Percentiles rank a stretch among this genome's conserved stretches.
phyloP scores from a whole-genome alignment of 192 early-diverging fungal species.

The Bifiguratus adelaidae region DNA sequence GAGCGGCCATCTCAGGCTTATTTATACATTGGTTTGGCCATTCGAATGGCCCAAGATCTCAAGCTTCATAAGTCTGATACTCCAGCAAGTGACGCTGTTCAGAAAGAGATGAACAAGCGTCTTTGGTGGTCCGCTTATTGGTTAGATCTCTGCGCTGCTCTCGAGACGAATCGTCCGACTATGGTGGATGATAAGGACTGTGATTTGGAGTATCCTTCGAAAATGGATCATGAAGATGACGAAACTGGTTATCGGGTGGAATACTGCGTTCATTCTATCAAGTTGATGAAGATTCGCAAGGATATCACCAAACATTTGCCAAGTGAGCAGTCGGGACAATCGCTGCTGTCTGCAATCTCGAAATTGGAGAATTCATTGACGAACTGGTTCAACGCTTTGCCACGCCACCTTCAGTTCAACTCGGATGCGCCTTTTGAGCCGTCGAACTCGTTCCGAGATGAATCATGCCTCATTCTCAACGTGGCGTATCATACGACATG shows the following conservation, averaged over 20 bases:
- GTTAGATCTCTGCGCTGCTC: slow-evolving; percentile 27
- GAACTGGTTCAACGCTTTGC: slow-evolving; percentile 17
- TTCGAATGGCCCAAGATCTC: slow-evolving; percentile 30
- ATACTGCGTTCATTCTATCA: slow-evolving; percentile 25
- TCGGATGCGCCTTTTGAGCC: slow-evolving; percentile 10
- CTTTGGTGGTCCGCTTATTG: slow-evolving; percentile 31
- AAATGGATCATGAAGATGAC: slow-evolving; percentile 20
- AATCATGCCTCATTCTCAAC: slow-evolving; percentile 21
- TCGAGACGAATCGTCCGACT: slow-evolving; percentile 25
- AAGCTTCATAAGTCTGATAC: slow-evolving; percentile 27
- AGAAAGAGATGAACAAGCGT: slow-evolving; percentile 23
- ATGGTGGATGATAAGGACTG: slow-evolving; percentile 32
- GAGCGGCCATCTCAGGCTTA: slow-evolving; percentile 24
- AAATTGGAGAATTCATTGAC: slow-evolving; percentile 24
- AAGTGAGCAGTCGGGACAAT: slow-evolving; percentile 28
- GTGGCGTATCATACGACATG: slow-evolving; percentile 27
- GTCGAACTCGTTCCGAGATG: slow-evolving; percentile 16
- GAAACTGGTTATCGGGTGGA: slow-evolving; percentile 21
- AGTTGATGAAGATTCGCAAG: slow-evolving; percentile 26
- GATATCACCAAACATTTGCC: slow-evolving; percentile 31
- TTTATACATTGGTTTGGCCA: slow-evolving; percentile 26
- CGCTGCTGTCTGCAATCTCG: slow-evolving; percentile 24
- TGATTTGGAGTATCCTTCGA: slow-evolving; percentile 22
- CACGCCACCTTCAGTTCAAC: slow-evolving; percentile 18
- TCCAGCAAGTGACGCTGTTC: slow-evolving; percentile 15